Evolutionary conservation across 225 moss, liverwort and hornwort species (phyloP).

Genomic region (Thuidium tamariscinum): DNA sequence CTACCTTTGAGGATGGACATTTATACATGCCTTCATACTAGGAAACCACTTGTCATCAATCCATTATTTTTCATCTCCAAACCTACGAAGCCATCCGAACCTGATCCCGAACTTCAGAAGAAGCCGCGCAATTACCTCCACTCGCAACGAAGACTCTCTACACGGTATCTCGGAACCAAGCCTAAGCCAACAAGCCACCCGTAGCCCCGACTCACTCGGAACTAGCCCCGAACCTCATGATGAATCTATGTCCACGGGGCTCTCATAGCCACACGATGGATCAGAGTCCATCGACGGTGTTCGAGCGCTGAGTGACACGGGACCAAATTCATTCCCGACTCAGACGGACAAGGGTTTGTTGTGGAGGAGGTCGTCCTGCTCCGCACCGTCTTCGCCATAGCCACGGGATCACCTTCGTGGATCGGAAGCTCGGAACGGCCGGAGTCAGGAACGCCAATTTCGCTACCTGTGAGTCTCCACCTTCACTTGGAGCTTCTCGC

Average conservation of each 20-base stretch:
- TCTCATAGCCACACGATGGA: not conserved
- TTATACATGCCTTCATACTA: too few species aligned
- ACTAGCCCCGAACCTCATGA: not conserved
- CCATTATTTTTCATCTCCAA: not conserved
- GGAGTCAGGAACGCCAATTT: not conserved
- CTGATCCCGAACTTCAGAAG: not conserved
- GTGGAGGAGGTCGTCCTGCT: not conserved
- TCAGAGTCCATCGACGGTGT: not conserved
- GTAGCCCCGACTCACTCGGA: not conserved
- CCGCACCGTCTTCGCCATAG: constrained; percentile 14
- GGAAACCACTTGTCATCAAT: not conserved
- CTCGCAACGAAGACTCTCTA: not conserved
- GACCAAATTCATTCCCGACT: not conserved
- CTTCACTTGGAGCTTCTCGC: not conserved
- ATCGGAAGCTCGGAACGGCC: not conserved
- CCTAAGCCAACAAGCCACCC: not conserved
- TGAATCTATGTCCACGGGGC: not conserved
- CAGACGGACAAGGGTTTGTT: constrained; percentile 15
- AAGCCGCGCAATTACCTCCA: not conserved
- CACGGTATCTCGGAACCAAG: not conserved
- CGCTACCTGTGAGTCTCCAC: not conserved
- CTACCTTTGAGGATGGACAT: too few species aligned
- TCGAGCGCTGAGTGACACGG: not conserved
- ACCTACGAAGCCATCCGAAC: not conserved
- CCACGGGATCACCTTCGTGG: not conserved